A percentile compares a stretch with the other conserved stretches of the same genome.
Conservation (phyloP, 1,284 basidiomycete species). For the Cutaneotrichosporon sp. region DNA sequence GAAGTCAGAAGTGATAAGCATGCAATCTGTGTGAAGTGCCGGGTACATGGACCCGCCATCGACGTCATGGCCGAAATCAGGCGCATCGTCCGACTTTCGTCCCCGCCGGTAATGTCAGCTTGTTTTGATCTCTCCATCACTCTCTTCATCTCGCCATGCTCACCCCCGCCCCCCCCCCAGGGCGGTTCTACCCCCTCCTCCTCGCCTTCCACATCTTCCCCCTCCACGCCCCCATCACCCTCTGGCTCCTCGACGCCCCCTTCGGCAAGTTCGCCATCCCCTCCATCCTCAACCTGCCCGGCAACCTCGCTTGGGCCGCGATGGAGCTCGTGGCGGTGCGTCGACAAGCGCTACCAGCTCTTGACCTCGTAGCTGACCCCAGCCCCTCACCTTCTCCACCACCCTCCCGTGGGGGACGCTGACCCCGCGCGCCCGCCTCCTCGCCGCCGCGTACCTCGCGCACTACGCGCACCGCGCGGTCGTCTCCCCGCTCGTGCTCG, state of each 20-base stretch:
- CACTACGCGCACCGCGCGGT: conserved; percentile 86
- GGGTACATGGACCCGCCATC: too few species aligned
- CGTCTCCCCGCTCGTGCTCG: conserved; percentile 71
- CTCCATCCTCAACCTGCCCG: conserved; percentile 59
- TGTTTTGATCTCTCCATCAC: too few species aligned
- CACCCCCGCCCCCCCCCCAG: not conserved
- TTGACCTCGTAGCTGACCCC: not conserved
- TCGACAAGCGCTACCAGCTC: too few species aligned
- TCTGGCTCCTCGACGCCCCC: conserved; percentile 62
- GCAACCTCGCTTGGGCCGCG: conserved; percentile 68
- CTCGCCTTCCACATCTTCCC: conserved; percentile 53
- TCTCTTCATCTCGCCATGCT: not conserved
- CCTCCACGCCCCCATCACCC: conserved; percentile 51
- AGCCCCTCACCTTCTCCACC: conserved; percentile 39
- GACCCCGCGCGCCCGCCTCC: not conserved
- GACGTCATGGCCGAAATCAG: too few species aligned
- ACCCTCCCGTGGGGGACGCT: conserved; percentile 39
- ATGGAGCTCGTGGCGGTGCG: conserved; percentile 83
- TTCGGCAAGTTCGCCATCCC: conserved; percentile 71
- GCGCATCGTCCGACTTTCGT: too few species aligned
- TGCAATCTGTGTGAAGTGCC: too few species aligned
- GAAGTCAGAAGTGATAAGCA: too few species aligned
- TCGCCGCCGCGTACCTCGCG: conserved; percentile 59
- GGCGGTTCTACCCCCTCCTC: conserved; percentile 36
- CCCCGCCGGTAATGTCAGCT: too few species aligned